A percentile compares a stretch with the other conserved stretches of the same genome.
These are phyloP conservation scores for Boletus patriciae DNA, from an alignment of 768 basidiomycete species.

Conservation along the genomic window DNA sequence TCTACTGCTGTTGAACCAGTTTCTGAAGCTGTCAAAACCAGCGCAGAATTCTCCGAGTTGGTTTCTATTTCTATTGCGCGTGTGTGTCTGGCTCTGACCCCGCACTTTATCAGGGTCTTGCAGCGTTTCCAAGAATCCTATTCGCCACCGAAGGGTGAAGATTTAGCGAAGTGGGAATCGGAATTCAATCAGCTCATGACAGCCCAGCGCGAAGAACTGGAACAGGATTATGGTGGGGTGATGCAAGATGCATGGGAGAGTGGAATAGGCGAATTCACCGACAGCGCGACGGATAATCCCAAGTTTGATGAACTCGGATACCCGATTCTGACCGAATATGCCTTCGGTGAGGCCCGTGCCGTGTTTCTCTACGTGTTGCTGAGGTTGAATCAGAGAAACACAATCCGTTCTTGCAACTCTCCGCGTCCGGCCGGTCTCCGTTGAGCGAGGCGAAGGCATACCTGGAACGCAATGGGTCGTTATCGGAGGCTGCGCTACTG, in stretches of 20 bases:
- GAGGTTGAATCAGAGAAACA: constrained; percentile 52
- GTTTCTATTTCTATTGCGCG: constrained; percentile 16
- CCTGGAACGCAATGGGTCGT: constrained; percentile 75
- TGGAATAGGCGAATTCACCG: constrained; percentile 46
- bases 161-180: constrained; percentile 79
- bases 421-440: constrained; percentile 45
- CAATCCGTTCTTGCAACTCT: constrained; percentile 66
- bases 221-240: constrained; percentile 57
- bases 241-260: constrained; percentile 69
- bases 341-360: constrained; percentile 61
- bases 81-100: constrained; percentile 1
- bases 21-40: constrained; percentile 30
- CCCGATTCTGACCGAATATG: constrained; percentile 69
- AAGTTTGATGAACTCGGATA: constrained; percentile 73
- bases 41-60: constrained; percentile 55
- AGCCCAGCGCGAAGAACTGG: constrained; percentile 60
- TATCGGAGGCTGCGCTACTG: constrained; percentile 83
- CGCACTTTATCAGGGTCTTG: constrained; percentile 51
- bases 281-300: constrained; percentile 32
- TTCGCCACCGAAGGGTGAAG: constrained; percentile 55
- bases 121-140: constrained; percentile 59
- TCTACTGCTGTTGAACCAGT: constrained; percentile 43
- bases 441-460: constrained; percentile 75
- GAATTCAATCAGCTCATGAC: constrained; percentile 80
- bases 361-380: background rate